Base-by-base conservation (phyloP, 345 rosid species). In the Ricinus communis region DNA sequence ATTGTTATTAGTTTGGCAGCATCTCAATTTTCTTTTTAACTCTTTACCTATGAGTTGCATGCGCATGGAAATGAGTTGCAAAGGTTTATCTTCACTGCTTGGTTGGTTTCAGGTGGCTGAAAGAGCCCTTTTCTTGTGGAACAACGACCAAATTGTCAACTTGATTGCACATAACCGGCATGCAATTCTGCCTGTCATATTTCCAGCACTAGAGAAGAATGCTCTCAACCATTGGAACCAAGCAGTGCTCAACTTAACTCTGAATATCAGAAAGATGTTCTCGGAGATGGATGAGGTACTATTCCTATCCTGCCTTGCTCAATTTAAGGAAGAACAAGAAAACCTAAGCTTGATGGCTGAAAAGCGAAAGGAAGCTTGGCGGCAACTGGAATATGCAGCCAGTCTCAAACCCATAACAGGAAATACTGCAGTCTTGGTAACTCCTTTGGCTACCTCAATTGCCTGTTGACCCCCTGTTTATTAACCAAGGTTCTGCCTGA, bases 121-220 rank as follows among this genome's bases (percentile, higher is more conserved):
- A 82, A 88, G 96, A 71, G 87, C 98, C 57, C 82, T 93, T 16
- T 87, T 87, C 82, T 76, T 91, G 52, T 93, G 98, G 98, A 93
- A 91, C 91, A 93, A 91, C 2, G 98, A 93, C 80, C 98, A 91
- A 78, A 87, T 91, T 9, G 83, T 89, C 46, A 84, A 87, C 81
- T 77, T 93, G 80, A 81, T 91, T 53, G 86, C 84, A 27, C 93
- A 86, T 24, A 89, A 87, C 74, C 81, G 93, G 79, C 87, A 79
- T 67, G 85, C 78, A 68, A 78, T 93, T 54, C 63, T 93, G 70
- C 96, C 96, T 8, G 70, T 89, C 57, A 77, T 93, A 76, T 84
- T 89, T 73, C 85, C 90, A 43, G 85, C 91, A 21, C 59, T 93
- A 22, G 98, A 93, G 80, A 89, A 80, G 86, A 93, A 93, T 55